Evolutionary conservation across 1,284 basidiomycete genomes (phyloP), one percentile per base, ranked within the genome.

Genomic region (Ustilago tritici): DNA sequence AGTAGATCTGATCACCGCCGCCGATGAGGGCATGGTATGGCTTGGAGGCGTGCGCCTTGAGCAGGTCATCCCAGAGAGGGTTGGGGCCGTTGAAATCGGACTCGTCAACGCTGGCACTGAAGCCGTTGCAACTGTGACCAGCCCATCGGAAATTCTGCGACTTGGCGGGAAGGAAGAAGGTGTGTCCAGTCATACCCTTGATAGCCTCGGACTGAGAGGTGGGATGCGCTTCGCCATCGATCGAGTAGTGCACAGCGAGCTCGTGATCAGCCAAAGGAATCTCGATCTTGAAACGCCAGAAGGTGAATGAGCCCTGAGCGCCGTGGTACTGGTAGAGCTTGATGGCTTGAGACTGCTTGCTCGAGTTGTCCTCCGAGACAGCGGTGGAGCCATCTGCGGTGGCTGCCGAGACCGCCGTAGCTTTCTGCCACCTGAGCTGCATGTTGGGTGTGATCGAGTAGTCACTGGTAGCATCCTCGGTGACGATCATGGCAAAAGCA

Each of bases 201-300:
- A 76, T 73, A 34, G 76, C 78, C 43, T 65, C 71, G 34, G 72
- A 70, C 46, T 72, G 50, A 23, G 77, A 76, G 46, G 74, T 55
- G 56, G 75, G 72, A 52, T 84, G 80, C 23, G 78, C 64, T 38
- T 75, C 60, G 49, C 82, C 85, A 47, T 87, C 86, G 68, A 88
- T 75, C 43, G 80, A 85, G 85, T 98, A 98, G 61, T 88, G 89
- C 54, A 97, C 89, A n/a, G 89, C 88, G 89, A 94, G 93, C 87
- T 96, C 93, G 41, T 89, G 87, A 9, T 89, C 87, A 5, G 89
- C 89, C 9, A 98, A 86, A 6, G 93, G 94, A 63, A 99, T 89
- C 78, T 92, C 90, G 63, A 98, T 90, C 85, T 92, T 90, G 88
- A 98, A 98, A 61, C 97, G 90, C 93, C 95, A 98, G 88, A 99